phyloP scores from a whole-genome alignment of 331 rosid species.

The Rosa hybrid region DNA sequence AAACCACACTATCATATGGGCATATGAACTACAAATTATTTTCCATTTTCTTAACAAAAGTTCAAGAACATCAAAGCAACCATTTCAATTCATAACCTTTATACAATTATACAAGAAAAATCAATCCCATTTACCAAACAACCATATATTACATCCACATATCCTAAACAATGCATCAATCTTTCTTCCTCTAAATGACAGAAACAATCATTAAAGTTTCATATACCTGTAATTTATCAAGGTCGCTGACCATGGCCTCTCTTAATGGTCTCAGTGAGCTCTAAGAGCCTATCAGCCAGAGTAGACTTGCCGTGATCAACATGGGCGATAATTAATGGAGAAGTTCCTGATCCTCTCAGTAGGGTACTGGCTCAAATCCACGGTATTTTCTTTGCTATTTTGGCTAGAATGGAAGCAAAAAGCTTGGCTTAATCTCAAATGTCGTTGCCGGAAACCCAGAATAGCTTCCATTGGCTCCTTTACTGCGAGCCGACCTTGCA shows the following conservation, averaged over 20 bases:
- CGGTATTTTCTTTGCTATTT: conserved; percentile 39
- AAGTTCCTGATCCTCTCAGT: conserved; percentile 76
- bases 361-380: conserved; percentile 62
- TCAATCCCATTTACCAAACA: neutral
- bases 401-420: conserved; percentile 62
- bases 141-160: neutral
- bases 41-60: neutral
- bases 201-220: neutral
- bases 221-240: conserved; percentile 80
- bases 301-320: conserved; percentile 94
- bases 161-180: neutral
- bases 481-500: no score
- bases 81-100: neutral
- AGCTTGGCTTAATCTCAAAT: conserved; percentile 39
- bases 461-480: no score
- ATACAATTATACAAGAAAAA: neutral
- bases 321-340: conserved; percentile 93
- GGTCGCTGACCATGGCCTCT: conserved; percentile 92
- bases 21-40: neutral
- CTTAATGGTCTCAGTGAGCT: conserved; percentile 90
- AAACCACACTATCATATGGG: neutral
- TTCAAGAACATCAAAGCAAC: neutral
- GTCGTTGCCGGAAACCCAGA: neutral
- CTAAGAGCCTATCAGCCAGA: conserved; percentile 80
- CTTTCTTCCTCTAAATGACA: neutral